Evolutionary conservation across 2,329 filamentous ascomycete species (phyloP).

Genomic region (Rutstroemia sp.): DNA sequence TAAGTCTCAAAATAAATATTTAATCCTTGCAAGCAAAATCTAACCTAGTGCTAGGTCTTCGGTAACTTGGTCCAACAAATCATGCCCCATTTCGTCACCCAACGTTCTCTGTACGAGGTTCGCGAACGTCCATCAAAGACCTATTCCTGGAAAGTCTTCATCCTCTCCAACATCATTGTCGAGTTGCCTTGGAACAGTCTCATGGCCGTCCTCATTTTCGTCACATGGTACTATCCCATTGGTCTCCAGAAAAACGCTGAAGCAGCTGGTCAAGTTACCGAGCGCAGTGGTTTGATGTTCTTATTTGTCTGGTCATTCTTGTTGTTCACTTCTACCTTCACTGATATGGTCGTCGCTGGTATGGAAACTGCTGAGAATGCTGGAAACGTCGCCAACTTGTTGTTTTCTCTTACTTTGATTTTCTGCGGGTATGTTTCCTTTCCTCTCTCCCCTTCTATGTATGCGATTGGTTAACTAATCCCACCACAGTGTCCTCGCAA

Average conservation of each 20-base stretch:
- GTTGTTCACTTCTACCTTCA: slow-evolving; percentile 75
- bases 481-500: slow-evolving; percentile 54
- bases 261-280: slow-evolving; percentile 49
- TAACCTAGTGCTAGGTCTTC: slow-evolving; percentile 35
- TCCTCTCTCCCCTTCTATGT: background rate
- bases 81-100: slow-evolving; percentile 60
- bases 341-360: slow-evolving; percentile 69
- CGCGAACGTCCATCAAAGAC: slow-evolving; percentile 72
- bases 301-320: slow-evolving; percentile 70
- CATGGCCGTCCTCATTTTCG: slow-evolving; percentile 67
- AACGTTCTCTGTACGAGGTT: slow-evolving; percentile 51
- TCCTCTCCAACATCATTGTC: slow-evolving; percentile 68
- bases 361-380: slow-evolving; percentile 69
- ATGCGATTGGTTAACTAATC: background rate
- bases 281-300: slow-evolving; percentile 74
- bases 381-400: slow-evolving; percentile 67
- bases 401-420: slow-evolving; percentile 66
- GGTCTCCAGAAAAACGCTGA: slow-evolving; percentile 61
- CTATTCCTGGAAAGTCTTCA: slow-evolving; percentile 64
- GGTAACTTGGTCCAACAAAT: slow-evolving; percentile 72
- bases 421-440: slow-evolving; percentile 47
- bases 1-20: background rate
- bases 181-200: slow-evolving; percentile 78
- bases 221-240: slow-evolving; percentile 82
- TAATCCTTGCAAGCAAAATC: background rate